Evolutionary conservation across 495 filamentous ascomycete species (phyloP).

Genomic region (Achaetomiella virescens): DNA sequence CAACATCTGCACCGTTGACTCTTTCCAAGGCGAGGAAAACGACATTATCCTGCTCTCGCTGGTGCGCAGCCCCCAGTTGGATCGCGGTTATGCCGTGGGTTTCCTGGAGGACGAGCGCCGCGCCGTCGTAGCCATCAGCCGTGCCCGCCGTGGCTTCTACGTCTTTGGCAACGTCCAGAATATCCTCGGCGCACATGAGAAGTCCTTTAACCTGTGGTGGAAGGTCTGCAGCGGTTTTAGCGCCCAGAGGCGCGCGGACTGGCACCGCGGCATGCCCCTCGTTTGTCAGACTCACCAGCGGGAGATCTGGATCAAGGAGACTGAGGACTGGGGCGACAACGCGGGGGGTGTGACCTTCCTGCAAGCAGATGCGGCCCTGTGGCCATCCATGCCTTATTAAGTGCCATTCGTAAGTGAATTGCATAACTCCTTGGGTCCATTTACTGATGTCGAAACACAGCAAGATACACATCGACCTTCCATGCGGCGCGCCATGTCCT

Average conservation of each 20-base stretch:
- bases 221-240: constrained; percentile 31
- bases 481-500: constrained; percentile 59
- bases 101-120: constrained; percentile 73
- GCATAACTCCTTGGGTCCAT: background rate
- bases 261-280: constrained; percentile 29
- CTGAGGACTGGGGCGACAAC: constrained; percentile 48
- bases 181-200: constrained; percentile 33
- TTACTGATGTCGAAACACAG: constrained; percentile 40
- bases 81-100: constrained; percentile 44
- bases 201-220: constrained; percentile 37
- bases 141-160: constrained; percentile 79
- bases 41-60: constrained; percentile 78
- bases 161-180: constrained; percentile 73
- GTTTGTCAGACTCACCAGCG: constrained; percentile 36
- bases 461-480: constrained; percentile 53
- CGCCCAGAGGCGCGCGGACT: constrained; percentile 20
- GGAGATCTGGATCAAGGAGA: constrained; percentile 33
- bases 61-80: constrained; percentile 54
- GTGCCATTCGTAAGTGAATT: constrained; percentile 40
- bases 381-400: constrained; percentile 38
- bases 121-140: constrained; percentile 81
- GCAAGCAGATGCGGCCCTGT: constrained; percentile 38
- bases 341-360: constrained; percentile 56
- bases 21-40: constrained; percentile 94
- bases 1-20: constrained; percentile 81